These are phyloP conservation scores for Pseudogymnoascus sp. DNA, from an alignment of 2,329 filamentous ascomycete genomes.

Conservation along the genomic window DNA sequence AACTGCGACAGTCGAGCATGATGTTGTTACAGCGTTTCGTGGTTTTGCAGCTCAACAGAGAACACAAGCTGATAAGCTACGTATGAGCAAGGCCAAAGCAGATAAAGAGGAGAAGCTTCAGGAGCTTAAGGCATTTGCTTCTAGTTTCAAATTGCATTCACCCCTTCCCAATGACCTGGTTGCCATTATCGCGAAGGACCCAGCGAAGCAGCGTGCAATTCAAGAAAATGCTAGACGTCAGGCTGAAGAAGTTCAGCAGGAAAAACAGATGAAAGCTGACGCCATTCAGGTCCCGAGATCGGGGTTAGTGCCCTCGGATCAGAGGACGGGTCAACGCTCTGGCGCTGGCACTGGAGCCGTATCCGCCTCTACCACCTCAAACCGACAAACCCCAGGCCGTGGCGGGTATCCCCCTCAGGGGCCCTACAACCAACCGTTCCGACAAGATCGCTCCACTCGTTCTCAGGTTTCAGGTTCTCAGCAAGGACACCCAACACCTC, in stretches of 20 bases:
- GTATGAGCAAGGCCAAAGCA: conserved; percentile 50
- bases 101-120: conserved; percentile 91
- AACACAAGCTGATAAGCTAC: conserved; percentile 46
- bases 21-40: conserved; percentile 56
- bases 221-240: conserved; percentile 78
- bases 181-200: conserved; percentile 92
- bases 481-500: conserved; percentile 9
- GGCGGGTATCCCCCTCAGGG: conserved; percentile 36
- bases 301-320: conserved; percentile 28
- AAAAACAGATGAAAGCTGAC: conserved; percentile 36
- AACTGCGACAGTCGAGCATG: conserved; percentile 51
- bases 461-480: conserved; percentile 14
- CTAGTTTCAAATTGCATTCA: conserved; percentile 87
- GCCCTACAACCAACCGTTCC: conserved; percentile 30
- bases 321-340: conserved; percentile 30
- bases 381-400: conserved; percentile 24
- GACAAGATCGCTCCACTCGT: conserved; percentile 19
- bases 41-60: conserved; percentile 52
- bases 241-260: conserved; percentile 45
- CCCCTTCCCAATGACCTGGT: conserved; percentile 88
- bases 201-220: conserved; percentile 87
- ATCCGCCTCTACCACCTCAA: conserved; percentile 19
- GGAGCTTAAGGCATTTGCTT: conserved; percentile 90
- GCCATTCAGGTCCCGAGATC: conserved; percentile 21
- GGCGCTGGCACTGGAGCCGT: conserved; percentile 36